Evolutionary conservation across 2,329 filamentous ascomycete genomes (phyloP).

Genomic region (Aspergillaceae sp.): DNA sequence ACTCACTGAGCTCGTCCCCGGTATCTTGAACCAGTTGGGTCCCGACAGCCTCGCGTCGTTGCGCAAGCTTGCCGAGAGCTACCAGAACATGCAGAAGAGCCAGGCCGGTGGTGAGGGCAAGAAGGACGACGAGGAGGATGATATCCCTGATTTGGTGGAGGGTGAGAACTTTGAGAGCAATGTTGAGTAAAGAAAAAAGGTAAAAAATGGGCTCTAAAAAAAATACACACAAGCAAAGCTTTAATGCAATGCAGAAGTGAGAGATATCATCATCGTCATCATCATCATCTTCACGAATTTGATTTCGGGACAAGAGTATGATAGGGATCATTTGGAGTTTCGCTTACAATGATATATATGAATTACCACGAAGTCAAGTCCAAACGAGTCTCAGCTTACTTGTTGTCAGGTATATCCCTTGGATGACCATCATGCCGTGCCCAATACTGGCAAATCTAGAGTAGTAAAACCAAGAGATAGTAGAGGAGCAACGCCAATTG

Average conservation of each 20-base stretch:
- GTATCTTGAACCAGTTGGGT: conserved; percentile 98
- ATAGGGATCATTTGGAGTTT: neutral
- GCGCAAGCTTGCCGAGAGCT: conserved; percentile 97
- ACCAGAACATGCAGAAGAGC: conserved; percentile 97
- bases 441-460: no score
- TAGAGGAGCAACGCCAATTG: no score
- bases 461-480: no score
- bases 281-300: no score
- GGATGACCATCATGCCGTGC: no score
- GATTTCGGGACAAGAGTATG: no score
- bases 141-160: conserved; percentile 94
- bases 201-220: neutral
- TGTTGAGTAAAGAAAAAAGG: conserved; percentile 62
- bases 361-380: neutral
- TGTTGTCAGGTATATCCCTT: no score
- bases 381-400: neutral
- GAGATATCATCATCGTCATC: no score
- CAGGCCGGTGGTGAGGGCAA: conserved; percentile 68
- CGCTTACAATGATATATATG: neutral
- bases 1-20: conserved; percentile 96
- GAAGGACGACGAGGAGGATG: conserved; percentile 67
- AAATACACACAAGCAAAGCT: no score
- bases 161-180: conserved; percentile 98
- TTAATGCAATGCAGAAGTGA: neutral
- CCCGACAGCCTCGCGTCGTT: conserved; percentile 96